Evolutionary conservation across 345 rosid genomes (phyloP).

Genomic region (Acer saccharum): DNA sequence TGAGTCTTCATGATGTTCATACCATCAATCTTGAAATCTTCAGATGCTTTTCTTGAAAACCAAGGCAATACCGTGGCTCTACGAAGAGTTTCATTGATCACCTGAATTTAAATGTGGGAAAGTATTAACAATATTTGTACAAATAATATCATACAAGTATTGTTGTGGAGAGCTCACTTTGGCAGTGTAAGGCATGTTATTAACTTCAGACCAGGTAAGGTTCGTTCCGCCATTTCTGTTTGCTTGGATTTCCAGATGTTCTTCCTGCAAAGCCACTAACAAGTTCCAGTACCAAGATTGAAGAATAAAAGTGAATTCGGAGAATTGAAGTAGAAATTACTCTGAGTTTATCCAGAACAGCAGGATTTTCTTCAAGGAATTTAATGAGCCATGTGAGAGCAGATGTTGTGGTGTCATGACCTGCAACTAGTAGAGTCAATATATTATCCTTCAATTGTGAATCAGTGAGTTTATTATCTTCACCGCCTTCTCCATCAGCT

Average conservation of each 20-base stretch:
- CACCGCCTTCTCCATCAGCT: conserved; percentile 27
- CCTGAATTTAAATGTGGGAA: conserved; percentile 32
- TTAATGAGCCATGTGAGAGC: conserved; percentile 66
- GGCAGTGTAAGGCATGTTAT: conserved; percentile 59
- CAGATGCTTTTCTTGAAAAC: conserved; percentile 69
- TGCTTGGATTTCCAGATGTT: conserved; percentile 43
- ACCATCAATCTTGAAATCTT: conserved; percentile 66
- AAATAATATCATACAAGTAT: not conserved
- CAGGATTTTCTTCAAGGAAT: conserved; percentile 58
- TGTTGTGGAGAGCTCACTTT: conserved; percentile 37
- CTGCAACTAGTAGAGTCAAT: conserved; percentile 64
- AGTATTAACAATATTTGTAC: not conserved
- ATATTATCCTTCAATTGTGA: conserved; percentile 61
- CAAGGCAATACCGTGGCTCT: conserved; percentile 64
- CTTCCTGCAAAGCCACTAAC: conserved; percentile 43
- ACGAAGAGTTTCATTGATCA: conserved; percentile 59
- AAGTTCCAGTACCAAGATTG: conserved; percentile 6
- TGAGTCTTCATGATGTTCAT: not conserved
- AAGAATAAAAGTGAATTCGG: not conserved
- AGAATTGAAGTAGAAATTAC: conserved; percentile 25
- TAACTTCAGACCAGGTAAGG: conserved; percentile 58
- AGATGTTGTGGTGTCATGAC: conserved; percentile 73
- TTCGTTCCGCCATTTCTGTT: conserved; percentile 38
- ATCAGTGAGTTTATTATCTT: conserved; percentile 51
- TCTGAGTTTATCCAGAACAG: conserved; percentile 50